Percentiles rank a stretch among this genome's conserved stretches.
Evolutionary conservation across 1,284 basidiomycete species (phyloP).

Genomic region (Naganishia sp.): DNA sequence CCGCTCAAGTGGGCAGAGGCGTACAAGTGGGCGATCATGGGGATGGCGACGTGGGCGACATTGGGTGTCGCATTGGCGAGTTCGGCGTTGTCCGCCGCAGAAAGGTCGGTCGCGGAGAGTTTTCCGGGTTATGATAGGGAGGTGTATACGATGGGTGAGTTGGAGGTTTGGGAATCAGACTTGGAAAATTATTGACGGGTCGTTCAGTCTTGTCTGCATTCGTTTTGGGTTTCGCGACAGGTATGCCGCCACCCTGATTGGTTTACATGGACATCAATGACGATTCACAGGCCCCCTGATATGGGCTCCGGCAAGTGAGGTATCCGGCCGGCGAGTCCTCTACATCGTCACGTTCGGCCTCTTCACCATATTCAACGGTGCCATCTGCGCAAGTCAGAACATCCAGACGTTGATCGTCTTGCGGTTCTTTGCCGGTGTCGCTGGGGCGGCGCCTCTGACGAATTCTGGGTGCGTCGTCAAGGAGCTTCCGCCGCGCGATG

Average conservation of each 20-base stretch:
- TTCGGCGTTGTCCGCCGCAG: slow-evolving; percentile 38
- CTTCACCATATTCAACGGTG: slow-evolving; percentile 55
- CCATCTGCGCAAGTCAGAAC: slow-evolving; percentile 50
- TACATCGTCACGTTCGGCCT: slow-evolving; percentile 53
- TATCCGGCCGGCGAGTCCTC: slow-evolving; percentile 46
- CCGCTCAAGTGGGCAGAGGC: slow-evolving; percentile 39
- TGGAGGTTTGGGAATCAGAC: not conserved
- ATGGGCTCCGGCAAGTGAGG: slow-evolving; percentile 43
- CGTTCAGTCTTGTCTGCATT: slow-evolving; percentile 36
- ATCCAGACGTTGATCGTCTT: slow-evolving; percentile 54
- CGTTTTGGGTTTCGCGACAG: slow-evolving; percentile 35
- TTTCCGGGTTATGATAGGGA: slow-evolving; percentile 35
- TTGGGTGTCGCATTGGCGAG: slow-evolving; percentile 39
- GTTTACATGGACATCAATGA: too few species aligned
- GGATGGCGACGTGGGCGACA: slow-evolving; percentile 37
- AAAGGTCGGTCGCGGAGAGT: slow-evolving; percentile 31
- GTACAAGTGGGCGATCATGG: slow-evolving; percentile 44
- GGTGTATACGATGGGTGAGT: slow-evolving; percentile 34
- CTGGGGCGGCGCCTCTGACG: slow-evolving; percentile 53
- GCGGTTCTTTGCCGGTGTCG: slow-evolving; percentile 54
- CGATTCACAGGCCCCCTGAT: slow-evolving; percentile 31
- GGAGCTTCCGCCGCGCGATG: slow-evolving; percentile 55
- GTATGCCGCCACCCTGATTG: not conserved
- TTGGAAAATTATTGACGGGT: not conserved
- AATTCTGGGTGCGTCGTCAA: slow-evolving; percentile 48